Evolutionary conservation across 768 basidiomycete genomes (phyloP).

Genomic region (Crepidotus variabilis): DNA sequence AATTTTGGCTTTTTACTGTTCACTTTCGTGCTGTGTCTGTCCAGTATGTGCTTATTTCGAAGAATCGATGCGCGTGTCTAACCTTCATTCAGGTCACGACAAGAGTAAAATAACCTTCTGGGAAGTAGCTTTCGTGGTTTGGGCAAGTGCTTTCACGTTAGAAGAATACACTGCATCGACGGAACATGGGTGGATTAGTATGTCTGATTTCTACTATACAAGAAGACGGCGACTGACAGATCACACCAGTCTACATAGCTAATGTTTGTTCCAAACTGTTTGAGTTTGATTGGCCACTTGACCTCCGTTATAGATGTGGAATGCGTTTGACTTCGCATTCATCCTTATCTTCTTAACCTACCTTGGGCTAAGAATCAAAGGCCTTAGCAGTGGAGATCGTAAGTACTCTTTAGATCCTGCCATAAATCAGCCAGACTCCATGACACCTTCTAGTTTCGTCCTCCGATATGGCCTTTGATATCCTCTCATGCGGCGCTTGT

Average conservation of each 20-base stretch:
- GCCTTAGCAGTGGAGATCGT: constrained; percentile 54
- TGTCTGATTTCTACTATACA: constrained; percentile 25
- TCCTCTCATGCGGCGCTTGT: constrained; percentile 81
- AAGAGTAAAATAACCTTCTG: constrained; percentile 46
- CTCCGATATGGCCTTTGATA: constrained; percentile 74
- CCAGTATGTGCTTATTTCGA: constrained; percentile 44
- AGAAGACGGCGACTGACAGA: neutral
- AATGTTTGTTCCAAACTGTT: constrained; percentile 44
- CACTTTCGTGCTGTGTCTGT: constrained; percentile 71
- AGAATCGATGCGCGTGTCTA: neutral
- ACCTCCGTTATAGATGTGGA: constrained; percentile 67
- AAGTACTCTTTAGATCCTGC: constrained; percentile 12
- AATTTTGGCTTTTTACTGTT: constrained; percentile 68
- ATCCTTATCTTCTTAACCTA: constrained; percentile 68
- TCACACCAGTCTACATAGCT: constrained; percentile 71
- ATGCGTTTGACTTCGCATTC: constrained; percentile 80
- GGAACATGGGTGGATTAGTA: constrained; percentile 86
- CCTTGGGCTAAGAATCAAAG: constrained; percentile 59
- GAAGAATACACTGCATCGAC: constrained; percentile 87
- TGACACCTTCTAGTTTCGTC: constrained; percentile 28
- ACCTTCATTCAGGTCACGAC: constrained; percentile 48
- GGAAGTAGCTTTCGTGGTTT: constrained; percentile 73
- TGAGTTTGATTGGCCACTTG: constrained; percentile 3
- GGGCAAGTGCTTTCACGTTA: constrained; percentile 73
- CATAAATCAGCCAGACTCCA: constrained; percentile 5